These are phyloP conservation scores for Porogramme epimiltina DNA, from an alignment of 1,284 basidiomycete species.

Conservation along the genomic window DNA sequence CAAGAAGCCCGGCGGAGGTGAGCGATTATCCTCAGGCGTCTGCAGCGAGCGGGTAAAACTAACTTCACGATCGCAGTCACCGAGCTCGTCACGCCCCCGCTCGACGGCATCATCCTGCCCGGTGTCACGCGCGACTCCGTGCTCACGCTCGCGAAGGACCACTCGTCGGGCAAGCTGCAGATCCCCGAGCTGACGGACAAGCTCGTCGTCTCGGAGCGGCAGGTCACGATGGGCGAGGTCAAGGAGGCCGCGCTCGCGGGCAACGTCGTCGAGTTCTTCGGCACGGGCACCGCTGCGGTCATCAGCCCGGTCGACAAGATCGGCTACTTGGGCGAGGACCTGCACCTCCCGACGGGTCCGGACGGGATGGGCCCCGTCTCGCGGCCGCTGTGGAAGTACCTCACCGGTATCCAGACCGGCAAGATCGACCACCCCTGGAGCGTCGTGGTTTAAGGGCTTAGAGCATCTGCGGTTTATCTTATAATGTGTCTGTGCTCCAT, in stretches of 20 bases:
- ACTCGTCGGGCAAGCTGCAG: constrained; percentile 57
- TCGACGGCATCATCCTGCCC: constrained; percentile 95
- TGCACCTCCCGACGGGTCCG: constrained; percentile 83
- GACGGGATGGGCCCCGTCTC: constrained; percentile 90
- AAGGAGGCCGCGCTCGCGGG: constrained; percentile 73
- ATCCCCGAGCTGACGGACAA: constrained; percentile 69
- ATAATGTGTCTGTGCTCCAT: too few species aligned
- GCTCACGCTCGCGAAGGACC: constrained; percentile 79
- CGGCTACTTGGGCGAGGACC: constrained; percentile 86
- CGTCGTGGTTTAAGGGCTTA: constrained; percentile 43
- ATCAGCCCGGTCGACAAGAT: constrained; percentile 84
- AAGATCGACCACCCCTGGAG: constrained; percentile 85
- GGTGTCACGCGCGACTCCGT: constrained; percentile 96
- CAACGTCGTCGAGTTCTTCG: constrained; percentile 88
- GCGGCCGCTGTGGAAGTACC: constrained; percentile 78
- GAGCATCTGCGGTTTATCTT: too few species aligned
- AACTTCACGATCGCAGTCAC: constrained; percentile 40
- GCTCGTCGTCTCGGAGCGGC: constrained; percentile 80
- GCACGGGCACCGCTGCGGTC: constrained; percentile 87
- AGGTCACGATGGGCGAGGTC: constrained; percentile 89
- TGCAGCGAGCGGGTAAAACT: background rate
- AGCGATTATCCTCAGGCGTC: constrained; percentile 25
- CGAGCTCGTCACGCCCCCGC: constrained; percentile 89
- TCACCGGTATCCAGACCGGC: constrained; percentile 92
- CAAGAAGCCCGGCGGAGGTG: constrained; percentile 73